Percentiles rank a stretch among this genome's conserved stretches.
phyloP scores from a whole-genome alignment of 202 grass and related monocot species.

The Schoenoplectus triqueter region DNA sequence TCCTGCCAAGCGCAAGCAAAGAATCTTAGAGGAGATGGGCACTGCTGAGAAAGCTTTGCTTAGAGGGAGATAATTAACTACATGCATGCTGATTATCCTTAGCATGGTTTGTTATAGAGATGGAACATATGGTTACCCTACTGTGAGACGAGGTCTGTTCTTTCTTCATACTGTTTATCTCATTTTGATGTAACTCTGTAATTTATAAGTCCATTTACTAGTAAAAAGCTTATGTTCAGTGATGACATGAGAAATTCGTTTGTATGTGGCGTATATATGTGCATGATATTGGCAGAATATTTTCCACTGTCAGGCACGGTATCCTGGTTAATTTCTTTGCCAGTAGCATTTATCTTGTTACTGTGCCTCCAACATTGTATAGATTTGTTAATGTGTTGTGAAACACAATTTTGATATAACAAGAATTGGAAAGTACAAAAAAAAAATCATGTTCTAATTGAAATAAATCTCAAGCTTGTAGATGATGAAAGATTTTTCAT shows the following conservation, averaged over 20 bases:
- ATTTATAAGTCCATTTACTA: constrained; percentile 35
- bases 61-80: constrained; percentile 60
- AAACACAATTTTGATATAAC: neutral
- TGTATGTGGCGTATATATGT: constrained; percentile 4
- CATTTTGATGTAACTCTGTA: constrained; percentile 30
- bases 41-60: constrained; percentile 95
- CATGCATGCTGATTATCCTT: neutral
- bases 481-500: neutral
- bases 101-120: constrained; percentile 35
- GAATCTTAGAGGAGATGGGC: constrained; percentile 98
- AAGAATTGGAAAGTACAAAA: neutral
- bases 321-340: neutral
- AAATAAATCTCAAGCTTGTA: neutral
- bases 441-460: neutral
- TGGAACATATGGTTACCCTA: constrained; percentile 23
- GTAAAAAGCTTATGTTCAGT: constrained; percentile 21
- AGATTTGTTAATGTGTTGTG: neutral
- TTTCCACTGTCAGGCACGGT: neutral
- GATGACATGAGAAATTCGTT: neutral
- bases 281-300: neutral
- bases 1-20: constrained; percentile 83
- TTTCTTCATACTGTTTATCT: constrained; percentile 23
- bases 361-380: neutral
- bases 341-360: neutral
- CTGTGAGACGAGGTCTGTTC: constrained; percentile 19